phyloP scores from a whole-genome alignment of 768 basidiomycete species.

The Tricholoma matsutake region DNA sequence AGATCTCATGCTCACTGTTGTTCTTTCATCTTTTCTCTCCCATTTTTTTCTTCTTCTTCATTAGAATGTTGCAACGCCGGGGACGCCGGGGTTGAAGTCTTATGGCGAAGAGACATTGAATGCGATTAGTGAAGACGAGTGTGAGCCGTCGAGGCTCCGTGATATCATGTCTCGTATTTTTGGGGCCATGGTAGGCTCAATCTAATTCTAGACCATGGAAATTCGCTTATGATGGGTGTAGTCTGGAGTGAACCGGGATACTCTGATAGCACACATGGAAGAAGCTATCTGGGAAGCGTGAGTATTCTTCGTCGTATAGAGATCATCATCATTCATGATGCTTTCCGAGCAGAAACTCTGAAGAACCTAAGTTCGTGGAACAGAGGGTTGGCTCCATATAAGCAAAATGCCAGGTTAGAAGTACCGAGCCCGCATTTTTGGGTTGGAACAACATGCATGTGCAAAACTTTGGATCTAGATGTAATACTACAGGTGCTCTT shows the following conservation, averaged over 20 bases:
- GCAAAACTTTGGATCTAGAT: not conserved
- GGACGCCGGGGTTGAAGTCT: slow-evolving; percentile 26
- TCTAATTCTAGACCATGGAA: not conserved
- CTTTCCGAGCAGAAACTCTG: not conserved
- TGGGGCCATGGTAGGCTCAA: slow-evolving; percentile 3
- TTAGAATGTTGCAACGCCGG: slow-evolving; percentile 14
- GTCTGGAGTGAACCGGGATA: not conserved
- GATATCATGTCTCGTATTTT: slow-evolving; percentile 23
- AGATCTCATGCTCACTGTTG: not conserved
- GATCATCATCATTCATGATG: not conserved
- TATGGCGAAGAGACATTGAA: slow-evolving; percentile 9
- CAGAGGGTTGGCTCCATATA: not conserved
- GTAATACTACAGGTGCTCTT: not conserved
- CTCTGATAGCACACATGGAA: not conserved
- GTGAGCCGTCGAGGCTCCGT: slow-evolving; percentile 28
- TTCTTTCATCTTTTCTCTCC: no score
- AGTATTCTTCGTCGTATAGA: not conserved
- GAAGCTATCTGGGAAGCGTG: not conserved
- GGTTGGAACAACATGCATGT: not conserved
- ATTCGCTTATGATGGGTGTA: not conserved
- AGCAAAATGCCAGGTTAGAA: not conserved
- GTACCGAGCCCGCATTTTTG: not conserved
- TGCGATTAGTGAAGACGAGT: slow-evolving; percentile 21
- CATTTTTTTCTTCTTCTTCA: not conserved
- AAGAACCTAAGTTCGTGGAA: not conserved